phyloP scores from a whole-genome alignment of 192 early-diverging fungal genomes.

The Coemansia sp. region DNA sequence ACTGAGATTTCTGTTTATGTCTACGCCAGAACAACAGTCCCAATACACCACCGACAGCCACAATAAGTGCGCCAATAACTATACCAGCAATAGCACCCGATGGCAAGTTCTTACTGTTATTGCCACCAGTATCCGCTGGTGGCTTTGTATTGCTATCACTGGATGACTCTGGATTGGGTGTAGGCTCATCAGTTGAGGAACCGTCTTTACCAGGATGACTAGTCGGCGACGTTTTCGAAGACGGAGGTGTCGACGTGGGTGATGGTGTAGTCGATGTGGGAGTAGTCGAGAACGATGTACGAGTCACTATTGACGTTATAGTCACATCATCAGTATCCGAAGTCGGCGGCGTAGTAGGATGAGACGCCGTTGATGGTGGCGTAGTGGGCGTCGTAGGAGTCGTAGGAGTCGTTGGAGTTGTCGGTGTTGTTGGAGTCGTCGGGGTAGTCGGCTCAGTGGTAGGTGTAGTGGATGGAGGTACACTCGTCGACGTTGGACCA shows the following conservation, averaged over 20 bases:
- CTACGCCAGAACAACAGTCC: conserved; percentile 51
- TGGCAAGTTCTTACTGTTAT: conserved; percentile 11
- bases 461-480: neutral
- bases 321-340: conserved; percentile 3
- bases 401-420: neutral
- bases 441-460: neutral
- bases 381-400: neutral
- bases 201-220: conserved; percentile 7
- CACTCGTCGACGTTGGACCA: neutral
- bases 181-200: neutral
- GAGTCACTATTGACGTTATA: neutral
- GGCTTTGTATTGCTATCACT: neutral
- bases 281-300: neutral
- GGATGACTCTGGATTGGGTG: neutral
- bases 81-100: conserved; percentile 44
- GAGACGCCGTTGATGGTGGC: neutral
- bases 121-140: neutral
- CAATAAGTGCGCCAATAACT: conserved; percentile 26
- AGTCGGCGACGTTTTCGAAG: neutral
- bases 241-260: neutral
- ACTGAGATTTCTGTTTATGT: conserved; percentile 41
- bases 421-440: neutral
- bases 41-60: conserved; percentile 12
- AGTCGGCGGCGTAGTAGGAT: neutral
- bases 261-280: neutral